Evolutionary conservation across 306 rosid species (phyloP).

Genomic region (Fragaria nilgerrensis): DNA sequence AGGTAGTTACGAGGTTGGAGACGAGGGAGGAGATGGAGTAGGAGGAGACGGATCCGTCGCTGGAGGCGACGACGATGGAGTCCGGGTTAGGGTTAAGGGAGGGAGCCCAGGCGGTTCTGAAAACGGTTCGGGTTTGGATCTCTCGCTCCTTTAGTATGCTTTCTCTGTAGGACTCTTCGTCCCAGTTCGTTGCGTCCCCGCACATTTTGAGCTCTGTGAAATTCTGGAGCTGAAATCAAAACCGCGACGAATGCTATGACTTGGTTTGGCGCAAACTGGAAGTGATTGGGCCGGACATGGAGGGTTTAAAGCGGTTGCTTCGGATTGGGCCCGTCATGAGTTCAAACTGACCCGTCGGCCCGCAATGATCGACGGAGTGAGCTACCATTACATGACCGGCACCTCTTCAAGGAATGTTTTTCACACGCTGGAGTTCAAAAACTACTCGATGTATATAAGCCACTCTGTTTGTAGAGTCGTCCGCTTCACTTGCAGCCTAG

Average conservation of each 20-base stretch:
- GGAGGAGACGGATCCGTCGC: constrained; percentile 82
- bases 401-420: too few relatives aligned
- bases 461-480: too few relatives aligned
- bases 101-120: constrained; percentile 86
- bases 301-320: too few relatives aligned
- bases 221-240: neutral
- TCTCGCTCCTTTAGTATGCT: constrained; percentile 61
- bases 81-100: constrained; percentile 51
- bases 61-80: constrained; percentile 65
- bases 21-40: constrained; percentile 64
- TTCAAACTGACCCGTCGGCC: too few relatives aligned
- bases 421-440: too few relatives aligned
- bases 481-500: too few relatives aligned
- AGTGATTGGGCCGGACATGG: neutral
- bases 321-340: too few relatives aligned
- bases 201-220: constrained; percentile 31
- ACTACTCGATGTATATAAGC: too few relatives aligned
- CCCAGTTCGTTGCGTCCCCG: constrained; percentile 87
- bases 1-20: constrained; percentile 48
- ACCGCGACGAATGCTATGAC: neutral
- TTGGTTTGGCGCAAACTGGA: neutral
- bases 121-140: constrained; percentile 78
- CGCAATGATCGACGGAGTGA: too few relatives aligned
- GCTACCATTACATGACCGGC: too few relatives aligned
- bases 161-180: constrained; percentile 76